Base-by-base conservation (phyloP, 768 basidiomycete genomes). In the Boletus rubescentipes region DNA sequence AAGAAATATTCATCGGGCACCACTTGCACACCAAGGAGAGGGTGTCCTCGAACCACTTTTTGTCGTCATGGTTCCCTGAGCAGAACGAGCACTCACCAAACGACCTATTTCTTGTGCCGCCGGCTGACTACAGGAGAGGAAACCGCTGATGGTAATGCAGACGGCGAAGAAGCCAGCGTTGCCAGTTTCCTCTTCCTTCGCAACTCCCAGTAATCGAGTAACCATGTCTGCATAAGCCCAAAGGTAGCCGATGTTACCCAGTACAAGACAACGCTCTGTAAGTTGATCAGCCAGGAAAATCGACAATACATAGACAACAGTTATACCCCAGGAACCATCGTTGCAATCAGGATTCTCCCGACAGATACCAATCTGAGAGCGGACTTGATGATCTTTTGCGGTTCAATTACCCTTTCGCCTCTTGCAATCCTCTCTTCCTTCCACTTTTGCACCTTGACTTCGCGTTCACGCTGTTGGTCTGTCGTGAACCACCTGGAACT, bases 191-290 rank as follows among this genome's bases (percentile, higher is more conserved):
- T 59, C 46, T 67, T 70, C 52, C 78, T 69, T 38, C 74, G 76
- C 47, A 75, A 62, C 51, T 85, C 83, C 73, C 79, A 77, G 73
- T 79, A 87, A 51, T 90, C 86, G 53, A 92, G 71, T 31, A 79
- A 58, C 86, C 87, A 92, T 2, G 87, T 85, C 65, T 91, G 89
- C 14, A 86, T 54, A 18, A 91, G 72, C 38, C 89, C 89, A 67
- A 87, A 87, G 11, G 79, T 70, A 3, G 90, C 87, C 14, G 90
- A 92, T 12, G 86, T 82, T 3, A 85, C 75, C 90, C 90, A 92
- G 62, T 89, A 92, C 31, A 92, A 62, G 35, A 83, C 74, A 23
- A 92, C 75, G 45, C 85, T 80, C 90, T 49, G 49, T 16, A 57
- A 49, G 31, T 40, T n/a, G 36, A 59, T 35, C 53, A 51, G 46